phyloP scores from a whole-genome alignment of 257 asterid species.

The Nicotiana sylvestris region DNA sequence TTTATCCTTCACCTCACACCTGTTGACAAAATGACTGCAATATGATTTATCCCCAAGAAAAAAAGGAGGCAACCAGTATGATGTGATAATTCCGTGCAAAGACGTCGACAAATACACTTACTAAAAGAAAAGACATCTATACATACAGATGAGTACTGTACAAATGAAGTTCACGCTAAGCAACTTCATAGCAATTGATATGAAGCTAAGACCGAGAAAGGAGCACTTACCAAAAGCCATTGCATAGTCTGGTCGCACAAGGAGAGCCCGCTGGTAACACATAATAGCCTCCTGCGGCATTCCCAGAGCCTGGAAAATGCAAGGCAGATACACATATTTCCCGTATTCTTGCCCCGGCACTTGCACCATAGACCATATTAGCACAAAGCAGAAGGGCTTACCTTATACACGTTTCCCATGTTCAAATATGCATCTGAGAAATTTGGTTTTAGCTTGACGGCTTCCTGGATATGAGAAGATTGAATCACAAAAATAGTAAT shows the following conservation, averaged over 20 bases:
- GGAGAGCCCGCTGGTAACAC: conserved; percentile 90
- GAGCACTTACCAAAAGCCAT: conserved; percentile 84
- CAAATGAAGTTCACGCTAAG: neutral
- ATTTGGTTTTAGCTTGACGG: conserved; percentile 90
- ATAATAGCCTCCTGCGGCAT: conserved; percentile 90
- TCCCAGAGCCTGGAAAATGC: conserved; percentile 82
- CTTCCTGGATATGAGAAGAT: conserved; percentile 61
- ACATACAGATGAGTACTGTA: neutral
- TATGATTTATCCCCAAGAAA: neutral
- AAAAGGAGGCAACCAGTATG: neutral
- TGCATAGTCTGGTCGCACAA: conserved; percentile 88
- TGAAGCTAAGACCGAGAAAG: neutral
- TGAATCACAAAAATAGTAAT: conserved; percentile 12
- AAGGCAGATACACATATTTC: conserved; percentile 46
- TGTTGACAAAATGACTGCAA: neutral
- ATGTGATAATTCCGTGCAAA: neutral
- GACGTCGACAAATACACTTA: neutral
- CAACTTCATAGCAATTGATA: neutral
- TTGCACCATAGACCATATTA: conserved; percentile 44
- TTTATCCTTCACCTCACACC: neutral
- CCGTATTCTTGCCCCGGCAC: conserved; percentile 42
- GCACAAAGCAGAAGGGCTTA: conserved; percentile 43
- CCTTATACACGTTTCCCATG: conserved; percentile 98
- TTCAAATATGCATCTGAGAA: conserved; percentile 90
- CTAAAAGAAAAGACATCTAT: neutral